Evolutionary conservation across 768 basidiomycete genomes (phyloP), one percentile per base, ranked within the genome.

Genomic region (Hemileccinum impolitum): DNA sequence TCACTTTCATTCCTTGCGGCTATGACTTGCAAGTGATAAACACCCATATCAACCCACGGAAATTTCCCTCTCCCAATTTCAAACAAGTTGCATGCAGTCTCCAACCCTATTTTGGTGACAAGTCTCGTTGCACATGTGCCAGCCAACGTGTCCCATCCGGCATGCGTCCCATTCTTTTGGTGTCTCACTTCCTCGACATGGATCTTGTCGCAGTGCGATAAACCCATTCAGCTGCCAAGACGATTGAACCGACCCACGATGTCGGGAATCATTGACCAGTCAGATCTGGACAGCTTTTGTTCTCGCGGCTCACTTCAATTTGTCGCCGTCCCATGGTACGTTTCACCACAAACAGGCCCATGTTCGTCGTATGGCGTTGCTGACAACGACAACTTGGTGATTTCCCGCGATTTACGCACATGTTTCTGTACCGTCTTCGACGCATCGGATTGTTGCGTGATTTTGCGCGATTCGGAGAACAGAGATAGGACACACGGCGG

Each of bases 101-200:
- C 47, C 55, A 58, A 53, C 53, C 53, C 58, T 50, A 43, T 48
- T 9, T 26, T 34, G 39, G 41, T 49, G 41, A 39, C 43, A 36
- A 60, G 32, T 39, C 18, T 45, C 37, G 42, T 36, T 39, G 48
- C 34, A 1, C 45, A 43, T 56, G 53, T 49, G 57, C 32, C 39
- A 4, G 4, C 12, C 26, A 23, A 18, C 38, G 15, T 32, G 28
- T 48, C 30, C 61, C 46, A 41, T 53, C 39, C 14, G 30, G 3
- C 56, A 44, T 53, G 37, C 47, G 47, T 45, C 30, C 43, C 45
- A 38, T 19, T 42, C 39, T 14, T 39, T 25, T 25, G 21, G 37
- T 48, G 52, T 53, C 62, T 55, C 51, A 51, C 50, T 39, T 64
- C 49, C 56, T 58, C 62, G 61, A 55, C 52, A 47, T 56, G 51